phyloP scores from a whole-genome alignment of 169 alveolate genomes.

The Plasmodium knowlesi region DNA sequence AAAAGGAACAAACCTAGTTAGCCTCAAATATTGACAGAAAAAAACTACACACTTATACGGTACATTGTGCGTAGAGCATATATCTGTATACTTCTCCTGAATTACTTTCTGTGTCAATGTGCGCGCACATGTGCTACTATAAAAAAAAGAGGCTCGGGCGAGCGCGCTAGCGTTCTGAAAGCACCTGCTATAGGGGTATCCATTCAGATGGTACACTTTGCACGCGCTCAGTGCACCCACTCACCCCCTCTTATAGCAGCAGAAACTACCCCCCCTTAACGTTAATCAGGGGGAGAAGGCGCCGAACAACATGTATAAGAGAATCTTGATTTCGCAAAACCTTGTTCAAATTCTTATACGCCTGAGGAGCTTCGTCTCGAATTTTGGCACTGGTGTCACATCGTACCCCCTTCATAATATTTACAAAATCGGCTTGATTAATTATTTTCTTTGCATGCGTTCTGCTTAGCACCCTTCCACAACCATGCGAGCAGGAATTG shows the following conservation, averaged over 20 bases:
- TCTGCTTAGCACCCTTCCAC: slow-evolving; percentile 82
- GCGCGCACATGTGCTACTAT: not conserved
- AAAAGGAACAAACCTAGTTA: not conserved
- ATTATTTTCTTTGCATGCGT: slow-evolving; percentile 79
- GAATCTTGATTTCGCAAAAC: slow-evolving; percentile 74
- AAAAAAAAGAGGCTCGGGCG: not conserved
- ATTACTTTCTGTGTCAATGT: not conserved
- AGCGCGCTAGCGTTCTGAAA: not conserved
- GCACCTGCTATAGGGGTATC: not conserved
- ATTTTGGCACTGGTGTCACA: slow-evolving; percentile 67
- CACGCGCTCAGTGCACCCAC: not conserved
- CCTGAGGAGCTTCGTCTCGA: slow-evolving; percentile 85
- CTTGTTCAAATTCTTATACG: slow-evolving; percentile 79
- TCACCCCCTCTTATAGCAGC: not conserved
- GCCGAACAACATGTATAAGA: slow-evolving; percentile 74
- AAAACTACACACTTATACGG: not conserved
- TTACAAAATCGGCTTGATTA: slow-evolving; percentile 79
- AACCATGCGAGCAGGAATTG: slow-evolving; percentile 84
- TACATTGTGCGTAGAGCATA: not conserved
- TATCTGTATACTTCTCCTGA: not conserved
- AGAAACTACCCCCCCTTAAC: slow-evolving; percentile 76
- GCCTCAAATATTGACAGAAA: not conserved
- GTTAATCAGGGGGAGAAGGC: slow-evolving; percentile 78
- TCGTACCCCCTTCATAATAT: slow-evolving; percentile 67
- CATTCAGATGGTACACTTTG: not conserved